Conservation (phyloP, 306 rosid genomes). For the Argentina anserina region DNA sequence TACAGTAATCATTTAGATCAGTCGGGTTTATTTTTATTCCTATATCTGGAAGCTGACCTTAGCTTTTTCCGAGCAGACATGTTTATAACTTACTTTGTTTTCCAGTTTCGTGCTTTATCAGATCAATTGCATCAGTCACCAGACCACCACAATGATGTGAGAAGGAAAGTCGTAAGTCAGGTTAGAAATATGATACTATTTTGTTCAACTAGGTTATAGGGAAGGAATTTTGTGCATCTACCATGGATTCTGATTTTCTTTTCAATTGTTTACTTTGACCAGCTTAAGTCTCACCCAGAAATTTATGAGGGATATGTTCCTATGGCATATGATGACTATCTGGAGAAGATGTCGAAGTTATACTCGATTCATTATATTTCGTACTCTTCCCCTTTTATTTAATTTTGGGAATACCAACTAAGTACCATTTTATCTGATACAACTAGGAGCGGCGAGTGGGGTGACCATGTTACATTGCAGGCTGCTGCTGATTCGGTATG, state of each 20-base stretch:
- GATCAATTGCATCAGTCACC: constrained; percentile 67
- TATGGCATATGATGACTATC: constrained; percentile 63
- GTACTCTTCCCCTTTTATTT: background rate
- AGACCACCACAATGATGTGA: constrained; percentile 57
- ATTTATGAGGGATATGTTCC: constrained; percentile 90
- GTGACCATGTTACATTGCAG: constrained; percentile 90
- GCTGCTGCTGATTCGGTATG: constrained; percentile 81
- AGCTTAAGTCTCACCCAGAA: constrained; percentile 78
- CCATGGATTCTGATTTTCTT: constrained; percentile 29
- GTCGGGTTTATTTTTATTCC: background rate
- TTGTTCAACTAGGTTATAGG: constrained; percentile 13
- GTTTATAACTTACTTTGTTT: constrained; percentile 15
- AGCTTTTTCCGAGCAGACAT: background rate
- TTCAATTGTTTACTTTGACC: constrained; percentile 22
- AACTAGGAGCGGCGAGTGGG: constrained; percentile 88
- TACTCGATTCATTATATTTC: constrained; percentile 7
- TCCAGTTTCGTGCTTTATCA: constrained; percentile 79
- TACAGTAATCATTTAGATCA: constrained; percentile 14
- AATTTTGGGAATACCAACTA: background rate
- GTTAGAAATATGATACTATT: constrained; percentile 33
- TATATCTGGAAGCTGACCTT: constrained; percentile 7
- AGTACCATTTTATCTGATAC: constrained; percentile 23
- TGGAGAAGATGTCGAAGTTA: constrained; percentile 75
- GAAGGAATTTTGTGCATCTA: constrained; percentile 13
- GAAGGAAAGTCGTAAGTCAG: constrained; percentile 66